Evolutionary conservation across 1,284 basidiomycete species (phyloP), one percentile per base, ranked within the genome.

Genomic region (Mycosarcoma mackinlayi): DNA sequence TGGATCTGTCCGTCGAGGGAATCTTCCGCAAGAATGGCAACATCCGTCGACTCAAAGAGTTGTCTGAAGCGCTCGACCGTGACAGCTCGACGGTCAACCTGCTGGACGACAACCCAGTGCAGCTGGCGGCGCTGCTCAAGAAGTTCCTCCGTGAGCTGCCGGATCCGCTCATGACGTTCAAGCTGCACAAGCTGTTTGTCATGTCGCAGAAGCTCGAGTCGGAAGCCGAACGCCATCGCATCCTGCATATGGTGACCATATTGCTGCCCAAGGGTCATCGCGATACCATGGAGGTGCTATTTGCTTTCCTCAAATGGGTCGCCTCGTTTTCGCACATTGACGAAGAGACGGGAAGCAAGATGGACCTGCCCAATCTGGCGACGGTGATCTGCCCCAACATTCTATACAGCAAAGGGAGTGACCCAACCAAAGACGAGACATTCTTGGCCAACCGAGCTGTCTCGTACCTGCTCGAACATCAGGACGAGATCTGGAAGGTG

Each of bases 21-120:
- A 96, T 99, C 68, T 99, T 99, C 87, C 88, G 95, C 52, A 94
- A 96, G 86, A 98, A 97, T 82, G 95, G 95, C 56, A 98, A 98
- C 83, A 98, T 98, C 79, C 88, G 94, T 50, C 88, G 93, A 56
- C 86, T 98, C 61, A 93, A 93, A 81, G 91, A 94, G 74, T 86
- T 97, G 25, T 90, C 91, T 4, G 95, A 98, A 67, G 89, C 91
- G 16, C 90, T 98, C 52, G 96, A 99, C 83, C 90, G 93, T 30
- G 95, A 98, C 83, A 89, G 92, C 3, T 71, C 76, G 11, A 42
- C 57, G n/a, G 94, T 98, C 55, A 94, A 96, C 82, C 86, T 98
- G 47, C 89, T 91, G 1, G 91, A 93, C 75, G 96, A 98, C 83
- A 96, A 96, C 82, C 92, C 95, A 0, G 94, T 99, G 5, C 96